Conservation (phyloP, 2,329 filamentous ascomycete species). For the Calycina herbarum region DNA sequence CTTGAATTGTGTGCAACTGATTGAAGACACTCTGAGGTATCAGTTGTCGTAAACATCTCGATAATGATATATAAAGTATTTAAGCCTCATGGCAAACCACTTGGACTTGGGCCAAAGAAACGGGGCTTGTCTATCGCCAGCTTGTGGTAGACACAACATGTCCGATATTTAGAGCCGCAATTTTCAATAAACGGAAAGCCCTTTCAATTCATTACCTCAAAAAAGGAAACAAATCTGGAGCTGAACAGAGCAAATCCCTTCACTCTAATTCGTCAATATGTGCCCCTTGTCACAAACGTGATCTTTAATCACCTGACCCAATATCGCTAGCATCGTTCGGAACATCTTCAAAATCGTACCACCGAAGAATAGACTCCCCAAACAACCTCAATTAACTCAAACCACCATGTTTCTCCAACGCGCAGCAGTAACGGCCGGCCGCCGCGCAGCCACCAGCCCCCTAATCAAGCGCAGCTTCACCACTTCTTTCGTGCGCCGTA, state of each 20-base stretch:
- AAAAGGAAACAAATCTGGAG: too few species aligned
- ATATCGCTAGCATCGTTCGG: neutral
- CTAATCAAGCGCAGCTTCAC: constrained; percentile 59
- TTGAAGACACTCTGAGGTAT: too few species aligned
- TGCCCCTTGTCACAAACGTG: neutral
- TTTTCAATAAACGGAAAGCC: too few species aligned
- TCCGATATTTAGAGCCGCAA: too few species aligned
- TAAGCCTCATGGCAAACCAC: too few species aligned
- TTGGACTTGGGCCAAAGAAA: too few species aligned
- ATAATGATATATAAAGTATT: too few species aligned
- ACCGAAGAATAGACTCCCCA: neutral
- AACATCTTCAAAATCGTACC: neutral
- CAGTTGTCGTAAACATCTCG: too few species aligned
- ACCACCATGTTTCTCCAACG: constrained; percentile 64
- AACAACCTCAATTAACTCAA: constrained; percentile 27
- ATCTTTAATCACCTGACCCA: neutral
- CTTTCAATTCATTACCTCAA: too few species aligned
- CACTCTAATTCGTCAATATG: too few species aligned
- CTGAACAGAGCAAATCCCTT: too few species aligned
- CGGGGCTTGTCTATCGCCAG: neutral
- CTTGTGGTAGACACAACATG: neutral
- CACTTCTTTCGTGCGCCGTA: constrained; percentile 63
- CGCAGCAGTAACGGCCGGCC: constrained; percentile 59
- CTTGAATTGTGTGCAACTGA: too few species aligned
- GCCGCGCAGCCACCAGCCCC: constrained; percentile 56